Evolutionary conservation across 257 asterid species (phyloP).

Genomic region (Nicotiana attenuata): DNA sequence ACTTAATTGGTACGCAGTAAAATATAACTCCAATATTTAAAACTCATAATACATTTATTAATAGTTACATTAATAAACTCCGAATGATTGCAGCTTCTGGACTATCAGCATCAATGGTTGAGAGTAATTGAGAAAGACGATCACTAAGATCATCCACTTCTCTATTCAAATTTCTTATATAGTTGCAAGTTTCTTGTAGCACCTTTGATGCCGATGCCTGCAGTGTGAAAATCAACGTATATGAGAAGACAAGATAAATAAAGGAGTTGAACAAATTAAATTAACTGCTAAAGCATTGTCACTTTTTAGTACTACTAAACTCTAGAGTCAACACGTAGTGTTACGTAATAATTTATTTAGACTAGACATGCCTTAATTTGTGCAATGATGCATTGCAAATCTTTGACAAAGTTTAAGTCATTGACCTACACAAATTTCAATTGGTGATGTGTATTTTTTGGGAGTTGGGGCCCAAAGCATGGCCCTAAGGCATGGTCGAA

Average conservation of each 20-base stretch:
- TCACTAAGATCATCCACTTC: constrained; percentile 92
- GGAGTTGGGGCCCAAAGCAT: constrained; percentile 14
- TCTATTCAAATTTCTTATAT: constrained; percentile 72
- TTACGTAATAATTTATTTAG: not conserved
- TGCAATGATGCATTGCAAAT: constrained; percentile 9
- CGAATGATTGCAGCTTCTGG: constrained; percentile 91
- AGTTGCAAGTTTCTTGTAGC: constrained; percentile 92
- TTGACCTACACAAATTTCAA: constrained; percentile 1
- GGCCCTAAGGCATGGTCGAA: constrained; percentile 5
- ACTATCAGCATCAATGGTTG: constrained; percentile 78
- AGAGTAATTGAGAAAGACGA: constrained; percentile 72
- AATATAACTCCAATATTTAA: not conserved
- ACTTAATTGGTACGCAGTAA: not conserved
- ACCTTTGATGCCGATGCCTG: constrained; percentile 92
- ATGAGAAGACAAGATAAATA: not conserved
- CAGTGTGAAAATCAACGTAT: not conserved
- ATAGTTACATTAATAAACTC: constrained; percentile 43
- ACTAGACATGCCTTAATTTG: constrained; percentile 7
- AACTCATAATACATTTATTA: not conserved
- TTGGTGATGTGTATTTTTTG: not conserved
- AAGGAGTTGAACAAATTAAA: not conserved
- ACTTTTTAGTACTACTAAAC: not conserved
- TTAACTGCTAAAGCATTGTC: not conserved
- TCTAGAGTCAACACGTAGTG: not conserved
- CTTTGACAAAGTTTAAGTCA: not conserved